Percentiles rank a stretch among this genome's conserved stretches.
phyloP scores from a whole-genome alignment of 164 flowering plant genomes.

The Amborella trichopoda region DNA sequence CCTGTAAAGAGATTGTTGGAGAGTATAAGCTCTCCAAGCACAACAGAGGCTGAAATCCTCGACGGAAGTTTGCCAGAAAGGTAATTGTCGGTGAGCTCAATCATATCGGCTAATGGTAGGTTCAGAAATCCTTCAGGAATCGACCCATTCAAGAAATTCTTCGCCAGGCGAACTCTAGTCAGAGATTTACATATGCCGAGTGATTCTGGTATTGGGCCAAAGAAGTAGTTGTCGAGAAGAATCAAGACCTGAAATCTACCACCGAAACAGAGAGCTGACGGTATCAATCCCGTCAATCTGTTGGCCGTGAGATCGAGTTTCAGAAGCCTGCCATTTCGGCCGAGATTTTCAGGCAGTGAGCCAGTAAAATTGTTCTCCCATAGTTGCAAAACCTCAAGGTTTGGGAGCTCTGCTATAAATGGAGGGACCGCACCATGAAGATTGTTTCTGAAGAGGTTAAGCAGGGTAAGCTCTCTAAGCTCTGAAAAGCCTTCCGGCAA shows the following conservation, averaged over 20 bases:
- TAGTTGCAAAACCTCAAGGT: constrained; percentile 53
- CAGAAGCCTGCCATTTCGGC: constrained; percentile 43
- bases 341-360: constrained; percentile 61
- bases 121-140: constrained; percentile 65
- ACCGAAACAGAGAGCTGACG: constrained; percentile 49
- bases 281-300: constrained; percentile 67
- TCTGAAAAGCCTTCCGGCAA: constrained; percentile 51
- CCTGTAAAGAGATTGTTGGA: constrained; percentile 59
- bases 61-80: constrained; percentile 64
- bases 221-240: constrained; percentile 52
- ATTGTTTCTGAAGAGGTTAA: constrained; percentile 57
- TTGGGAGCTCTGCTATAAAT: constrained; percentile 53
- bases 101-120: constrained; percentile 27
- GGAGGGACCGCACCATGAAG: constrained; percentile 52
- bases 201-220: constrained; percentile 64
- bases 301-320: constrained; percentile 49
- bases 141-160: constrained; percentile 49
- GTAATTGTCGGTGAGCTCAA: constrained; percentile 52
- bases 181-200: constrained; percentile 73
- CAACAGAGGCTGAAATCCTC: constrained; percentile 24
- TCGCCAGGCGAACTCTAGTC: constrained; percentile 31
- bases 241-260: constrained; percentile 44
- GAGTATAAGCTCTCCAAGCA: constrained; percentile 22
- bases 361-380: constrained; percentile 87
- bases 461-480: constrained; percentile 36